Evolutionary conservation across 768 basidiomycete species (phyloP), one percentile per base, ranked within the genome.

Genomic region (Serendipita sp.): DNA sequence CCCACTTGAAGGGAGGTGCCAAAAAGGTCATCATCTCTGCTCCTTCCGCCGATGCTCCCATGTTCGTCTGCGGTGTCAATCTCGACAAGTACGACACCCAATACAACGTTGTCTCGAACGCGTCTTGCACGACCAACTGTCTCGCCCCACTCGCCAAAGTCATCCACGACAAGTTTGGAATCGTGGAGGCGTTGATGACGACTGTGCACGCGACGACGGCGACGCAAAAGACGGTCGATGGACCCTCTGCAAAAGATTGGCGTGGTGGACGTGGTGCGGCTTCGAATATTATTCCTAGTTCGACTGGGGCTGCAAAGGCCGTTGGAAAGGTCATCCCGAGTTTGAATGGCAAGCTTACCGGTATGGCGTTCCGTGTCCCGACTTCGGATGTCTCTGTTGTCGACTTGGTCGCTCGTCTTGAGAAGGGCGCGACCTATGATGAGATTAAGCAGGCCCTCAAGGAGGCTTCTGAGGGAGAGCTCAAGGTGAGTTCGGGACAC

Each of bases 1-100:
- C 84, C 70, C 95, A 99, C 79, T 80, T 99, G 78, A 92, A 94
- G 78, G 95, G 95, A 71, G 95, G 95, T 75, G 95, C 95, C 73
- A 97, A 98, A 86, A 99, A 97, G 82, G 95, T 99, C 74, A 81
- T 99, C 79, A 98, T 99, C 83, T 95, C 94, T 69, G 95, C 95
- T 54, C 95, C 95, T 70, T 98, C 95, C n/a, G 83, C 91, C 36
- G 91, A 94, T 74, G 91, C 92, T 3, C 91, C 91, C 70, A 94
- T 94, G 91, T 93, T 84, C 76, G 91, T 94, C 63, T 82, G 81
- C 70, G 92, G 90, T 80, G 95, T 98, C 76, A 98, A 99, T 81
- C 84, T 96, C 68, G 92, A 96, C 67, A 69, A 79, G 45, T 98
- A 99, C 77, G 85, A 96, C 76, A 76, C 92, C 70, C 85, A 87